Evolutionary conservation across 1,284 basidiomycete genomes (phyloP), one percentile per base, ranked within the genome.

Genomic region (Fomitiporia mediterranea): DNA sequence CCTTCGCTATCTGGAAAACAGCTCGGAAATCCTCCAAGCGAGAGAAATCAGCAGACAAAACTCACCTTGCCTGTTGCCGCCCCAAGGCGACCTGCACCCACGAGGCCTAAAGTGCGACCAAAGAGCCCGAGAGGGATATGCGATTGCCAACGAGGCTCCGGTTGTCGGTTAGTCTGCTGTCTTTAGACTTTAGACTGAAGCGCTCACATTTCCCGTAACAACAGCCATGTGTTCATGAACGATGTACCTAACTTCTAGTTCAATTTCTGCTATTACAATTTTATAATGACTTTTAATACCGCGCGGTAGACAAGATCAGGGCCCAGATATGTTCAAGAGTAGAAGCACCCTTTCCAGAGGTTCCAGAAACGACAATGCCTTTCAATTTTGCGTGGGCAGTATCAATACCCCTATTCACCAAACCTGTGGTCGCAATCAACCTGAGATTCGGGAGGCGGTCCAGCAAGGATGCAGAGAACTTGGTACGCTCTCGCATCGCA

Each of bases 401-500:
- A 60, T 80, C 81, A 43, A 84, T 82, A 0, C 74, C 77, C 17
- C 67, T 66, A 62, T 86, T 85, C 35, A 64, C 52, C 58, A 67
- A 64, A 0, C 80, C 83, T 2, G 84, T 85, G 0, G 83, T 84
- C 4, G 82, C 73, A 46, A 87, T 75, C 38, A 83, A 67, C 51
- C 72, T 75, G 52, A 87, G 70, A 49, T 81, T 81, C 1, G 83
- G 82, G 27, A 88, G 70, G 42, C 73, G 71, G 51, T 77, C 75
- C 40, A 86, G 65, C 4, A 84, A 60, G 0, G 73, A 69, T 7
- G 71, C 67, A 5, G 72, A 63, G 62, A 88, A 79, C 57, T 78
- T 81, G 0, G 84, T 86, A 34, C 84, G 72, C 65, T 86, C 84
- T 54, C 84, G 73, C 83, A 86, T 86, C 2, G 82, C 75, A 63